These are phyloP conservation scores for Solanum ahanhuiri DNA, from an alignment of 257 asterid genomes.

Conservation along the genomic window DNA sequence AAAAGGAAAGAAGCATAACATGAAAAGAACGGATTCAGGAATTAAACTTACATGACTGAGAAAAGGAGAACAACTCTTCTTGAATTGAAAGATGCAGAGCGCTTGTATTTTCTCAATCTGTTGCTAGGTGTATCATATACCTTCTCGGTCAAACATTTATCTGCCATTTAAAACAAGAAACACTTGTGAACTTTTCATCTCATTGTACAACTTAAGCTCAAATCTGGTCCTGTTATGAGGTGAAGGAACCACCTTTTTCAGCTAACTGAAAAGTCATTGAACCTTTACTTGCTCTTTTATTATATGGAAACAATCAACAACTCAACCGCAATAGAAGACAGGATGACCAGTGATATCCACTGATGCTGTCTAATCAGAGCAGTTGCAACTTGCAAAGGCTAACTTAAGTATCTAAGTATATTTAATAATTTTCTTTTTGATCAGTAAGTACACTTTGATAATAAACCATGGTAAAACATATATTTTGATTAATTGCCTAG, in stretches of 20 bases:
- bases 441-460: neutral
- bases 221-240: neutral
- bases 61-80: constrained; percentile 83
- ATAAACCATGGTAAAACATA: neutral
- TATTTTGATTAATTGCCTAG: neutral
- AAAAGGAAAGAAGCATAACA: neutral
- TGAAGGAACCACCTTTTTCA: neutral
- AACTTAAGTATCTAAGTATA: neutral
- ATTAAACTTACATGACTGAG: constrained; percentile 68
- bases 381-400: neutral
- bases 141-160: constrained; percentile 41
- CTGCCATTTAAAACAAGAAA: constrained; percentile 21
- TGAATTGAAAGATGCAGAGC: constrained; percentile 81
- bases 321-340: neutral
- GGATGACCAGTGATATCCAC: neutral
- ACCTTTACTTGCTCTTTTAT: neutral
- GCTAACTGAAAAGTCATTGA: neutral
- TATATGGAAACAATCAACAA: neutral
- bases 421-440: neutral
- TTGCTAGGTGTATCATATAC: constrained; percentile 36
- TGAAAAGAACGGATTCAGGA: neutral
- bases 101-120: constrained; percentile 81
- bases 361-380: neutral
- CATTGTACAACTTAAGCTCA: neutral
- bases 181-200: constrained; percentile 2